phyloP scores from a whole-genome alignment of 305 asterid species.

The Striga hermonthica region DNA sequence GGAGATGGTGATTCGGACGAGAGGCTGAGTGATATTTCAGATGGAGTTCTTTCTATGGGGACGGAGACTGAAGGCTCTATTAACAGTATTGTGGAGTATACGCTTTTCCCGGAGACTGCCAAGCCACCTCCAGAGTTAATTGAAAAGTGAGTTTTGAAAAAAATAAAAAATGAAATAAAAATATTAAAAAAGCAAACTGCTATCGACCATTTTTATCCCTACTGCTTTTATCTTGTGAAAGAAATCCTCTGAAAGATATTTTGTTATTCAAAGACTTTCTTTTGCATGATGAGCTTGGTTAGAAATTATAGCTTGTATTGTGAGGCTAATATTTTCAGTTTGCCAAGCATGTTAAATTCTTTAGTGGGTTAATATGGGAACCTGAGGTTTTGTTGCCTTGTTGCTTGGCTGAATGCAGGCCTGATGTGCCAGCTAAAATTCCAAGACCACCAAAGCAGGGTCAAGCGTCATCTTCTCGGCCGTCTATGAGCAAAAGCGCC shows the following conservation, averaged over 20 bases:
- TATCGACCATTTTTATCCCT: too few relatives aligned
- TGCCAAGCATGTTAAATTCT: neutral
- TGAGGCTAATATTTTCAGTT: neutral
- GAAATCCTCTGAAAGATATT: too few relatives aligned
- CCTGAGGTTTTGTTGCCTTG: conserved; percentile 10
- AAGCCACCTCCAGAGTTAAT: conserved; percentile 49
- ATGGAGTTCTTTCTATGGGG: conserved; percentile 89
- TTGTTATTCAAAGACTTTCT: too few relatives aligned
- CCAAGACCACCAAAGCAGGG: conserved; percentile 63
- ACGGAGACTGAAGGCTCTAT: conserved; percentile 86
- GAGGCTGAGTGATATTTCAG: conserved; percentile 93
- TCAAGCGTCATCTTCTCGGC: conserved; percentile 49
- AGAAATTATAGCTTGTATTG: too few relatives aligned
- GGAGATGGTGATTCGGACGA: conserved; percentile 87
- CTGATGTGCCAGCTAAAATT: conserved; percentile 41
- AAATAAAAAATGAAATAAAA: too few relatives aligned
- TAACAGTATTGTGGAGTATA: conserved; percentile 73
- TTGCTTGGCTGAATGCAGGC: conserved; percentile 44
- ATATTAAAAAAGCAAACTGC: too few relatives aligned
- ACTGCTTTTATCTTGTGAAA: too few relatives aligned
- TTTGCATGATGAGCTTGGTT: too few relatives aligned
- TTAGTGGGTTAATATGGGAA: neutral
- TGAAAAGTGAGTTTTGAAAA: conserved; percentile 54
- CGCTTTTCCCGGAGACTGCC: conserved; percentile 69
- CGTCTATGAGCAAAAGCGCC: conserved; percentile 51